phyloP scores from a whole-genome alignment of 2,329 filamentous ascomycete genomes.

The Fusarium compactum region DNA sequence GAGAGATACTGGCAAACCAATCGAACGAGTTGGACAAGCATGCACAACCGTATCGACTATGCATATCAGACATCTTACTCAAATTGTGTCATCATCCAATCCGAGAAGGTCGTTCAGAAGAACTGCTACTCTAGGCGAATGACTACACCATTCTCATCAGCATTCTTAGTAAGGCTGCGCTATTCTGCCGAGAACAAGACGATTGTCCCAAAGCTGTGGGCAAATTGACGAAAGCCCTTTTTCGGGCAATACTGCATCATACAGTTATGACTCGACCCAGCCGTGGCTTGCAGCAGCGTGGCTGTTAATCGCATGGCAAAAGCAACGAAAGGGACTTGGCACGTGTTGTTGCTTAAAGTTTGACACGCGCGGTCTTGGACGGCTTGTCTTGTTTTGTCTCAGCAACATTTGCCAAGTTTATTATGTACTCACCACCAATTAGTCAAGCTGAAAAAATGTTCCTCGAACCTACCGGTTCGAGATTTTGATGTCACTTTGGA shows the following conservation, averaged over 20 bases:
- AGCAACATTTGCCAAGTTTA: constrained; percentile 25
- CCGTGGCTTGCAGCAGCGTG: constrained; percentile 40
- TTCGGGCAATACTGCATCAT: constrained; percentile 23
- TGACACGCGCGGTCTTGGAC: constrained; percentile 39
- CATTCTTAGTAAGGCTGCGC: neutral
- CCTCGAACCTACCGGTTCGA: constrained; percentile 10
- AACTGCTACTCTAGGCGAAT: neutral
- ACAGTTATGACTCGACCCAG: constrained; percentile 33
- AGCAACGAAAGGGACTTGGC: constrained; percentile 41
- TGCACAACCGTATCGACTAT: constrained; percentile 15
- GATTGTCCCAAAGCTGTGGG: neutral
- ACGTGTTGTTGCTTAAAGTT: constrained; percentile 47
- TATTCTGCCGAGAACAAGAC: neutral
- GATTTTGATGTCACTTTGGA: neutral
- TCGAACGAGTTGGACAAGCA: constrained; percentile 4
- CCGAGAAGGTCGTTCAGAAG: neutral
- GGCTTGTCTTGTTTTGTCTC: constrained; percentile 39
- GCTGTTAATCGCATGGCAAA: constrained; percentile 35
- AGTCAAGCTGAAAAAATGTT: constrained; percentile 6
- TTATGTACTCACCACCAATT: constrained; percentile 13
- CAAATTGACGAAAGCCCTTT: neutral
- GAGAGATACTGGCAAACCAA: neutral
- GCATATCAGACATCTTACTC: constrained; percentile 21
- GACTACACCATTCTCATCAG: neutral
- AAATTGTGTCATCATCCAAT: neutral